These are phyloP conservation scores for Cordyceps militaris DNA, from an alignment of 2,329 filamentous ascomycete species.

Conservation along the genomic window DNA sequence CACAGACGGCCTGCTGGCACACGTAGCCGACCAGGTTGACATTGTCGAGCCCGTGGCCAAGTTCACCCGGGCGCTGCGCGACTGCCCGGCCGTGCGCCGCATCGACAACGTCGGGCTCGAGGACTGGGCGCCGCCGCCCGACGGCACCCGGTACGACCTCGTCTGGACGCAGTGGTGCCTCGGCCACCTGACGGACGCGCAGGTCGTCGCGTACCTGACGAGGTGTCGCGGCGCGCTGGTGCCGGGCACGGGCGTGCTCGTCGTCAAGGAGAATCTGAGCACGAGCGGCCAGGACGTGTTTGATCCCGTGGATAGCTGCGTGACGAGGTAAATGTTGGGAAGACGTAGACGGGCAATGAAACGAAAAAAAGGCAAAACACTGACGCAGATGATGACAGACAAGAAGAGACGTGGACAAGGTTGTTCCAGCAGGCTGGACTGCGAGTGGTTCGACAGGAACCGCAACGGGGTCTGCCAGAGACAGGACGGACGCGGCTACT, in stretches of 20 bases:
- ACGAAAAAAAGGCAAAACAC: no score
- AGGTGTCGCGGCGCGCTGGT: constrained; percentile 44
- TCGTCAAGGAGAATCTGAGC: constrained; percentile 61
- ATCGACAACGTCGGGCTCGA: constrained; percentile 71
- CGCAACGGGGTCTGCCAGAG: constrained; percentile 63
- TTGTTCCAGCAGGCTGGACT: constrained; percentile 66
- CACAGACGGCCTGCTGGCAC: constrained; percentile 67
- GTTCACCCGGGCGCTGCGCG: constrained; percentile 60
- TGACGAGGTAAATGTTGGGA: constrained; percentile 54
- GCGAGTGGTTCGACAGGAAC: constrained; percentile 59
- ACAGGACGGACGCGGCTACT: constrained; percentile 45
- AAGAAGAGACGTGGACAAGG: constrained; percentile 61
- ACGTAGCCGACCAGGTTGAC: constrained; percentile 66
- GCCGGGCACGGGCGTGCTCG: constrained; percentile 26
- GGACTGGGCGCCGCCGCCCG: constrained; percentile 50
- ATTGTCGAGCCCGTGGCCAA: constrained; percentile 78
- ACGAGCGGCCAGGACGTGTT: constrained; percentile 57
- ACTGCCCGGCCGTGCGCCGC: constrained; percentile 49
- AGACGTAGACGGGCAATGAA: no score
- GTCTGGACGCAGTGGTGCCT: constrained; percentile 92
- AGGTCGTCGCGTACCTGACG: constrained; percentile 61
- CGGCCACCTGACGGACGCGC: constrained; percentile 68
- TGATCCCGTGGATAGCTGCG: constrained; percentile 67
- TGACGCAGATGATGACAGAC: constrained; percentile 33
- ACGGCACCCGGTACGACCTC: constrained; percentile 59